Percentiles rank a stretch among this genome's conserved stretches.
Conservation (phyloP, 2,329 filamentous ascomycete species). For the Torrubiellomyces zombiae region DNA sequence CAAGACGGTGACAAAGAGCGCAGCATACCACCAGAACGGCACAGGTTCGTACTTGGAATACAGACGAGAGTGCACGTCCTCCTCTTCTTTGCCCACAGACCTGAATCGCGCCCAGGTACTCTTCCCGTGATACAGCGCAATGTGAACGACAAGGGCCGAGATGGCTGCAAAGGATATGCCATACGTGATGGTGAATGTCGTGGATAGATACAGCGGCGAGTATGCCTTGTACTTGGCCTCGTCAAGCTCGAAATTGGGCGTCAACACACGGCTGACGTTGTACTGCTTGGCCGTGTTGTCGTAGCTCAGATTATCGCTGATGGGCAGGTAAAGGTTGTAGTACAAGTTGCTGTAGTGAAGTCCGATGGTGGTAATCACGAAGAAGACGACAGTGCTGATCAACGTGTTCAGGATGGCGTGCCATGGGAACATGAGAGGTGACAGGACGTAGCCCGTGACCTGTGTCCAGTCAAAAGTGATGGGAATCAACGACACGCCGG, state of each 20-base stretch:
- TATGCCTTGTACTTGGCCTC: constrained; percentile 18
- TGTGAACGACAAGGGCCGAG: constrained; percentile 17
- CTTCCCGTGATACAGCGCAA: too few relatives aligned
- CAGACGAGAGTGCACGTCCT: constrained; percentile 9
- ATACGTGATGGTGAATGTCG: constrained; percentile 14
- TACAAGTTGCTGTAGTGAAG: constrained; percentile 28
- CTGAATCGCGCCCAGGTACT: too few relatives aligned
- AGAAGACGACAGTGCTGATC: constrained; percentile 17
- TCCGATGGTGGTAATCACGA: constrained; percentile 23
- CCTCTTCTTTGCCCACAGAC: constrained; percentile 15
- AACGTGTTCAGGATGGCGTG: constrained; percentile 21
- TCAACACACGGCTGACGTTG: constrained; percentile 26
- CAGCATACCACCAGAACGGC: constrained; percentile 28
- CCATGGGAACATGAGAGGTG: constrained; percentile 21
- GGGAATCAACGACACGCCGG: constrained; percentile 29
- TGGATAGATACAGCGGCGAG: constrained; percentile 17
- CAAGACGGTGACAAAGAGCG: constrained; percentile 10
- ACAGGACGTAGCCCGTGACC: constrained; percentile 5
- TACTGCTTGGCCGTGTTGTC: constrained; percentile 25
- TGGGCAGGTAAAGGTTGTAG: constrained; percentile 27
- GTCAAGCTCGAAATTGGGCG: constrained; percentile 13
- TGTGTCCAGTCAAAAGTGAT: constrained; percentile 34
- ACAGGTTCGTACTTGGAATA: constrained; percentile 11
- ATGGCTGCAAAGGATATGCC: constrained; percentile 16
- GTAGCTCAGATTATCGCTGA: constrained; percentile 29